Evolutionary conservation across 73 alveolate species (phyloP).

Genomic region (Tetrahymena malaccensis): DNA sequence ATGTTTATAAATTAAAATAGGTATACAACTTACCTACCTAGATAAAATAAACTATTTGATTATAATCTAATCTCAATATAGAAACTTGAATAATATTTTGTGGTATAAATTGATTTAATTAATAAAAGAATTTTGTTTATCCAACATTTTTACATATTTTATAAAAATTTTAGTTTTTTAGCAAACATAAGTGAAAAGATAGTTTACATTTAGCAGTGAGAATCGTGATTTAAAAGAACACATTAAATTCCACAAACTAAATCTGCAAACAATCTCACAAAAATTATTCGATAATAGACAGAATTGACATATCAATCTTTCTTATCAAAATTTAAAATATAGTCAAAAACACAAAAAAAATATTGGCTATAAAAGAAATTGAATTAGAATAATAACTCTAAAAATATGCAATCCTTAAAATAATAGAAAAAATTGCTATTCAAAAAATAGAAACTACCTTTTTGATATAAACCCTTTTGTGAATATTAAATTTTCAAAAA

Average conservation of each 20-base stretch:
- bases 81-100: neutral
- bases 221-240: neutral
- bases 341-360: too few relatives aligned
- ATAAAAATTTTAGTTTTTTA: too few relatives aligned
- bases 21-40: too few relatives aligned
- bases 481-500: neutral
- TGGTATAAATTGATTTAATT: neutral
- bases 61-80: too few relatives aligned
- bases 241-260: neutral
- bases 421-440: neutral
- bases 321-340: too few relatives aligned
- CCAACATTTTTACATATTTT: too few relatives aligned
- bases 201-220: too few relatives aligned
- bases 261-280: neutral
- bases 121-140: neutral
- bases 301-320: neutral
- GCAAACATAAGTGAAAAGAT: neutral
- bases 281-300: neutral
- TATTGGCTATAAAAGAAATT: neutral
- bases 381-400: neutral
- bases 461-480: too few relatives aligned
- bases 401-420: too few relatives aligned
- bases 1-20: too few relatives aligned
- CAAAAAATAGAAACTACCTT: neutral
- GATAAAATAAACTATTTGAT: neutral